Evolutionary conservation across 78 protist species (phyloP), one percentile per base, ranked within the genome.

Genomic region (Acrasis kona): DNA sequence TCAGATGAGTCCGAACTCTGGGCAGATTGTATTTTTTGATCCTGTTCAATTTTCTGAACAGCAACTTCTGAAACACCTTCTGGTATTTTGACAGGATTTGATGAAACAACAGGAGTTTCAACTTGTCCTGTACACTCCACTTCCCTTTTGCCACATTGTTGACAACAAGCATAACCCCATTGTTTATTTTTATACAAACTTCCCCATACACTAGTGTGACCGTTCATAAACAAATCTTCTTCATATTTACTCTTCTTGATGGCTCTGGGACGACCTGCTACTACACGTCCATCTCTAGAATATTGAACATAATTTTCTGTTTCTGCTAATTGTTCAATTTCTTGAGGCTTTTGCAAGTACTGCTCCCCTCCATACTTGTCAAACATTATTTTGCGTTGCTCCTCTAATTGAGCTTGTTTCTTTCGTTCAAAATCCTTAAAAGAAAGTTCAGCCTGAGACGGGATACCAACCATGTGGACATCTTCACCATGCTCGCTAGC

Each of bases 171-270:
- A 50, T 71, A 95, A 32, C 98, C 98, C 98, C 98, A 95, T 5
- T 50, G 70, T 10, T 92, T 95, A 28, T 42, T 77, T 32, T 77
- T 80, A 92, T 92, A 96, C 69, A 66, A 90, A 5, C 93, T 87
- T 3, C 98, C 99, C 96, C 97, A 96, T n/a, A 96, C 85, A 10
- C 86, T 10, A 12, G 70, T 92, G 78, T 96, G 99, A 76, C 91
- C 91, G 50, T 68, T 61, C 40, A 36, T 19, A 39, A 28, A 64
- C 57, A 91, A 91, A 41, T 96, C 98, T 35, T 95, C 99, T 39
- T 72, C 90, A 72, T 90, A 96, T 39, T 81, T 80, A 1, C 92
- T 61, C 58, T 40, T 39, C 2, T 77, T 65, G 10, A 39, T 38
- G 2, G 81, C 72, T 39, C 35, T 67, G 67, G 78, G 92, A 10